phyloP scores from a whole-genome alignment of 2,329 filamentous ascomycete genomes.

The Microsporum ferrugineum region DNA sequence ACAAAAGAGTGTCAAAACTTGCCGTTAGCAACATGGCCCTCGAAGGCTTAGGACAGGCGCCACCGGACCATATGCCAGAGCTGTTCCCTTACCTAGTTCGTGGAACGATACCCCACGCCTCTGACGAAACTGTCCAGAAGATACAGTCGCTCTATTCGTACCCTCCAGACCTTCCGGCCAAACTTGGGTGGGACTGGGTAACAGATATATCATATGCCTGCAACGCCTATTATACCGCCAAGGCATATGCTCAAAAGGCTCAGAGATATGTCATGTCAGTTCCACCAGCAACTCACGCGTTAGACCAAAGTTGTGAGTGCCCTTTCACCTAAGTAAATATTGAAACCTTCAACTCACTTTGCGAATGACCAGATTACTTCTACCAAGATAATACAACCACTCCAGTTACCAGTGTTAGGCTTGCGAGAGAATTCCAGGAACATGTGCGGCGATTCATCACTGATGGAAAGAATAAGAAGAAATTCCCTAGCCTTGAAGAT shows the following conservation, averaged over 20 bases:
- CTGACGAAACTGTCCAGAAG: conserved; percentile 5
- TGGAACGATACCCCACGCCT: conserved; percentile 5
- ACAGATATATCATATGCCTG: conserved; percentile 11
- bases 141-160: conserved; percentile 11
- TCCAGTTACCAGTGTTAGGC: conserved; percentile 4
- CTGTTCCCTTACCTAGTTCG: conserved; percentile 11
- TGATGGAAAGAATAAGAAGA: background rate
- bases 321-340: background rate
- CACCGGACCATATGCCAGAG: conserved; percentile 6
- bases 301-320: conserved; percentile 11
- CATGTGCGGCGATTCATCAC: conserved; percentile 10
- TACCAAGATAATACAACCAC: conserved; percentile 7
- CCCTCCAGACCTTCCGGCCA: conserved; percentile 5
- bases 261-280: conserved; percentile 12
- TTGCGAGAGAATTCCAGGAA: conserved; percentile 9
- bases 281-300: conserved; percentile 10
- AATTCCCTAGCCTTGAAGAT: background rate
- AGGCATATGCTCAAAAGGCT: conserved; percentile 6
- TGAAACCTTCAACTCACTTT: background rate
- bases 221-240: conserved; percentile 9
- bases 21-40: conserved; percentile 8
- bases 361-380: conserved; percentile 4
- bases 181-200: conserved; percentile 12
- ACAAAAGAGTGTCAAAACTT: conserved; percentile 6
- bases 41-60: conserved; percentile 5